phyloP scores from a whole-genome alignment of 78 protist genomes.

The Dictyostelium firmibasis region DNA sequence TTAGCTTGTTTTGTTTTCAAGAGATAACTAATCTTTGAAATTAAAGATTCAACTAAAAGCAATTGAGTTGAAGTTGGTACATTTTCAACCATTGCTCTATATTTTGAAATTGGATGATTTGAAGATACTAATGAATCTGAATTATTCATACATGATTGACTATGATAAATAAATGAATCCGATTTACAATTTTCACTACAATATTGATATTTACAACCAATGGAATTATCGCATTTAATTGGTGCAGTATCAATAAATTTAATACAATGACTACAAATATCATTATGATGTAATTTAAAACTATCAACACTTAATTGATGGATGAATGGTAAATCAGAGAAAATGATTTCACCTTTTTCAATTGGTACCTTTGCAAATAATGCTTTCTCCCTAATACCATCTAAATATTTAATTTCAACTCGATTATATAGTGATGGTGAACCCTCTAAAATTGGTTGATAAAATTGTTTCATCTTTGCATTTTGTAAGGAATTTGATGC shows the following conservation, averaged over 20 bases:
- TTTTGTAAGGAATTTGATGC: constrained; percentile 46
- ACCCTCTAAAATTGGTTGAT: constrained; percentile 46
- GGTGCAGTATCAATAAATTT: background rate
- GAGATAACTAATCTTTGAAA: constrained; percentile 28
- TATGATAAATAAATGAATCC: background rate
- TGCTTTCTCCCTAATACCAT: constrained; percentile 32
- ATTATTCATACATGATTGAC: background rate
- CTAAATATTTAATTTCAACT: constrained; percentile 35
- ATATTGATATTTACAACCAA: constrained; percentile 13
- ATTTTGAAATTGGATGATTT: background rate
- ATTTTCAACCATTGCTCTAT: constrained; percentile 23
- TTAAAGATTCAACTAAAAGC: constrained; percentile 23
- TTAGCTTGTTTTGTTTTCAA: constrained; percentile 16
- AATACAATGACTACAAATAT: constrained; percentile 52
- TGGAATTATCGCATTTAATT: background rate
- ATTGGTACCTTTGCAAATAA: constrained; percentile 28
- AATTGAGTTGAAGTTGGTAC: constrained; percentile 21
- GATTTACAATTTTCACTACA: constrained; percentile 47
- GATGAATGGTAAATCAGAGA: constrained; percentile 31
- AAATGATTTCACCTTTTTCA: constrained; percentile 49
- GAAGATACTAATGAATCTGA: background rate
- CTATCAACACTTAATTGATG: background rate
- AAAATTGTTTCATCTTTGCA: constrained; percentile 63
- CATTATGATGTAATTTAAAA: background rate
- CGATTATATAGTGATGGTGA: background rate